phyloP scores from a whole-genome alignment of 768 basidiomycete genomes.

The Artomyces pyxidatus region DNA sequence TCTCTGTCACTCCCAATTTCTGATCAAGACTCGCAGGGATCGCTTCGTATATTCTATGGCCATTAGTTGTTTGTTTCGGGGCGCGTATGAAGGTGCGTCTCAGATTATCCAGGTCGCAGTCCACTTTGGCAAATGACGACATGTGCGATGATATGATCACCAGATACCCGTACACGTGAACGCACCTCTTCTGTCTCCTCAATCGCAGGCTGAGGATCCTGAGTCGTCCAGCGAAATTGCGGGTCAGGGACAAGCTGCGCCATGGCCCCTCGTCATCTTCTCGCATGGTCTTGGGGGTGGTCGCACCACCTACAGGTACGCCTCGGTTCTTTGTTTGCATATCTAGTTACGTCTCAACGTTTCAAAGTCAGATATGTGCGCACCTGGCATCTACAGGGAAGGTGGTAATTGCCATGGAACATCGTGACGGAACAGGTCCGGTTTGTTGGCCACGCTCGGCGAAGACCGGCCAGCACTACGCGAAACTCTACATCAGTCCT shows the following conservation, averaged over 20 bases:
- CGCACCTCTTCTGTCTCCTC: constrained; percentile 7
- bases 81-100: constrained; percentile 5
- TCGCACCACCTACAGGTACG: constrained; percentile 59
- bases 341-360: background rate
- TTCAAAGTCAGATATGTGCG: constrained; percentile 55
- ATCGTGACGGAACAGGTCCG: constrained; percentile 73
- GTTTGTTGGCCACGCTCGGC: constrained; percentile 33
- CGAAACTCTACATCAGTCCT: constrained; percentile 46
- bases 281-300: constrained; percentile 79
- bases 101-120: background rate
- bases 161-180: constrained; percentile 11
- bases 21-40: background rate
- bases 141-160: background rate
- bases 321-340: background rate
- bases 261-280: constrained; percentile 78
- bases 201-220: background rate
- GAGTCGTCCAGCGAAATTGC: background rate
- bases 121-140: background rate
- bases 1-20: background rate
- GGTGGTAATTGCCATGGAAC: constrained; percentile 77
- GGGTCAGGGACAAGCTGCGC: constrained; percentile 9
- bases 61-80: constrained; percentile 5
- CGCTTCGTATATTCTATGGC: constrained; percentile 8
- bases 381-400: constrained; percentile 70
- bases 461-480: constrained; percentile 23